Evolutionary conservation across 345 rosid species (phyloP), one percentile per base, ranked within the genome.

Genomic region (Lumnitzera littorea): DNA sequence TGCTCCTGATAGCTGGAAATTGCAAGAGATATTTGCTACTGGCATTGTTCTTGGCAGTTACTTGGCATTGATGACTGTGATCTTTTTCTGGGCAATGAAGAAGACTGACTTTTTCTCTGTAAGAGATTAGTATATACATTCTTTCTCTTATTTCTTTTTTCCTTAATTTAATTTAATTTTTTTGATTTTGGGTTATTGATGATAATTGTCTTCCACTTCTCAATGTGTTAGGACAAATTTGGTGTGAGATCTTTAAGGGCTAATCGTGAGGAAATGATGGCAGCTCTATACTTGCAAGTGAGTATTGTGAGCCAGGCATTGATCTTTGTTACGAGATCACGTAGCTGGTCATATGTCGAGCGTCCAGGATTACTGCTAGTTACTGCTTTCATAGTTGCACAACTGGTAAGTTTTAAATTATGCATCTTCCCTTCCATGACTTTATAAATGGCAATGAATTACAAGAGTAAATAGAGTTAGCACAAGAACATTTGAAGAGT

Each of bases 281-380:
- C 87, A 55, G 98, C 96, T 64, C 66, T 92, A 53, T 92, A 89
- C 72, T 81, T 92, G 41, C 98, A 92, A 92, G 98, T 92, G 53
- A 92, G 98, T 75, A 92, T 89, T 4, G 91, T 92, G 67, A 92
- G 98, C 68, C 97, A 89, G 74, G 91, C 98, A 27, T 74, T 89
- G 46, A 92, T 92, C 55, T 92, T 92, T 51, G 97, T 92, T 46
- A 92, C 98, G 15, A 67, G 98, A 60, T 92, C 98, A 6, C 83
- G 96, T 69, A 76, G 97, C 84, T 92, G 94, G 94, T 92, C 97
- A 41, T 92, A 1, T 36, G 0, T 57, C 1, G 98, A 92, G 78
- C 82, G 97, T 24, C 98, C 98, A 31, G 98, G 98, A 50, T 4
- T 74, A 27, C 51, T 74, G 1, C 72, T 92, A 57, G 14, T 92